A percentile compares a stretch with the other conserved stretches of the same genome.
phyloP scores from a whole-genome alignment of 805 yeast species.

The Tetrapisispora fleetii region DNA sequence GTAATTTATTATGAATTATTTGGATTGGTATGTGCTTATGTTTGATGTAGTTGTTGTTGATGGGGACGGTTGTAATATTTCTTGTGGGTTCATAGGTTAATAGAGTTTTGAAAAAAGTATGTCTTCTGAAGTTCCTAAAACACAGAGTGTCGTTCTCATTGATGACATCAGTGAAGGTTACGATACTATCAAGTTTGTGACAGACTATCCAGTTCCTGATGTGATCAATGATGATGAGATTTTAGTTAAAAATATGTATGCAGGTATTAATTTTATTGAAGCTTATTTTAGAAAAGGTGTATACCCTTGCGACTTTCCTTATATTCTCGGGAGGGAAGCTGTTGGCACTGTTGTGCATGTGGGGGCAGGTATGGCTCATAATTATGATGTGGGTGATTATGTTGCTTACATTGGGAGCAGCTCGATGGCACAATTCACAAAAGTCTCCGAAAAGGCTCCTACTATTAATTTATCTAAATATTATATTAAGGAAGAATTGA shows the following conservation, averaged over 20 bases:
- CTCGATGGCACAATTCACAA: conserved; percentile 70
- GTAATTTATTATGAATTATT: no score
- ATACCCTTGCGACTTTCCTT: conserved; percentile 56
- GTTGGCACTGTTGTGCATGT: conserved; percentile 57
- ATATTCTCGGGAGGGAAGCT: conserved; percentile 64
- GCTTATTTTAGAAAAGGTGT: conserved; percentile 72
- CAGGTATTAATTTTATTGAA: conserved; percentile 81
- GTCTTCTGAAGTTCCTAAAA: conserved; percentile 35
- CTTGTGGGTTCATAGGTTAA: background rate
- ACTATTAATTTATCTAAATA: conserved; percentile 40
- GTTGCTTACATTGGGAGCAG: conserved; percentile 45
- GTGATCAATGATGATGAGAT: conserved; percentile 43
- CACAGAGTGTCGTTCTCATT: conserved; percentile 47
- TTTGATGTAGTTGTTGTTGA: no score
- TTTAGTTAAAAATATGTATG: conserved; percentile 59
- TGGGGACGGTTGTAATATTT: no score
- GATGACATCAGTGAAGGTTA: conserved; percentile 43
- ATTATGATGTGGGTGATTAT: conserved; percentile 57
- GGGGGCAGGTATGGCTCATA: conserved; percentile 46
- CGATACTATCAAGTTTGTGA: conserved; percentile 48
- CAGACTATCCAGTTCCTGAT: conserved; percentile 48
- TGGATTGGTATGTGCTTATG: no score
- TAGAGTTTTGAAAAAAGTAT: background rate
- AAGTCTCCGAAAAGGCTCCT: conserved; percentile 29
- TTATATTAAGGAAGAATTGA: conserved; percentile 15